phyloP scores from a whole-genome alignment of 345 rosid species.

The Balakata baccata region DNA sequence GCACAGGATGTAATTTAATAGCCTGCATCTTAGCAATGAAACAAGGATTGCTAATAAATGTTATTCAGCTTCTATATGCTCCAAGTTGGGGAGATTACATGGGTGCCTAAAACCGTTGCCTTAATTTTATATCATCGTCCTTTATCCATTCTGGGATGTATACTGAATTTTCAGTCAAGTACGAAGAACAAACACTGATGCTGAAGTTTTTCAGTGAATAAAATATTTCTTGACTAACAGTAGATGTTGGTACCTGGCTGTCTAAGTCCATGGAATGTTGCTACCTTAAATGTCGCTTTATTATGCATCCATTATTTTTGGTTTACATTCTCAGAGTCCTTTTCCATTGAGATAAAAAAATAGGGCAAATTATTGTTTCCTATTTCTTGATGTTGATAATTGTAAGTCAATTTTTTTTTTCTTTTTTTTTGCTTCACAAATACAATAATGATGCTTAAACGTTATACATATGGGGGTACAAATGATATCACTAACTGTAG shows the following conservation, averaged over 20 bases:
- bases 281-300: too few species aligned
- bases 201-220: neutral
- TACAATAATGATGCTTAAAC: constrained; percentile 1
- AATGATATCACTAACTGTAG: constrained; percentile 4
- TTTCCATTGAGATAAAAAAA: too few species aligned
- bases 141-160: neutral
- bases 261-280: too few species aligned
- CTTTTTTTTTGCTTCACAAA: neutral
- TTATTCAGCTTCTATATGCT: neutral
- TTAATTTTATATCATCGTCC: neutral
- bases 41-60: neutral
- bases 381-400: too few species aligned
- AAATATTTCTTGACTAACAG: neutral
- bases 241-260: neutral
- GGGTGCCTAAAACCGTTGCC: neutral
- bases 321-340: too few species aligned
- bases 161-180: neutral
- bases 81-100: neutral
- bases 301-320: too few species aligned
- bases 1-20: neutral
- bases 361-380: too few species aligned
- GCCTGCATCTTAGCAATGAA: neutral
- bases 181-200: neutral
- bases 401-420: too few species aligned
- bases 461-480: neutral